Percentiles rank a stretch among this genome's conserved stretches.
phyloP scores from a whole-genome alignment of 2,329 filamentous ascomycete species.

The Fusarium verrucosum region DNA sequence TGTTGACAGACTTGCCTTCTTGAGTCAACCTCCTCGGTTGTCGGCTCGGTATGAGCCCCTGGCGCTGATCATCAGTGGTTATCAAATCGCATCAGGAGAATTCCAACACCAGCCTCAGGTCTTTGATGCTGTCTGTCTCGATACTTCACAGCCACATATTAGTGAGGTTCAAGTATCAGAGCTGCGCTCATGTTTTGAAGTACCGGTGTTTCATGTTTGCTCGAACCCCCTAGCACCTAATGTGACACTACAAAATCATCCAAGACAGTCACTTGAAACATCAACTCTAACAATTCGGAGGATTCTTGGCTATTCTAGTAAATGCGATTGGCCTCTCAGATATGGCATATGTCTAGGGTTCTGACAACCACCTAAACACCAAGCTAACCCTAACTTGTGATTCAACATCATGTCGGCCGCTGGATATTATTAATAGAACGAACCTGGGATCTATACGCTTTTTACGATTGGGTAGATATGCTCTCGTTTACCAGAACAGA shows the following conservation, averaged over 20 bases:
- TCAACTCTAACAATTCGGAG: background rate
- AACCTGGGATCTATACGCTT: background rate
- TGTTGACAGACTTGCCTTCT: no score
- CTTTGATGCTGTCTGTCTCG: slow-evolving; percentile 3
- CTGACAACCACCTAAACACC: background rate
- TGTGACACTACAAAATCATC: background rate
- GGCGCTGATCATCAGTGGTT: background rate
- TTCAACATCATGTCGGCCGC: background rate
- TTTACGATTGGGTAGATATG: background rate
- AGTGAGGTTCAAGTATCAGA: background rate
- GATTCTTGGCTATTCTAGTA: background rate
- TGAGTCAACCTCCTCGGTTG: background rate
- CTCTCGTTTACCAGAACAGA: background rate
- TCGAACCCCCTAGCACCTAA: slow-evolving; percentile 8
- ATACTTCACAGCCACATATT: background rate
- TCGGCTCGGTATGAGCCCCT: background rate
- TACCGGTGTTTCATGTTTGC: slow-evolving; percentile 24
- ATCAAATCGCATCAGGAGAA: background rate
- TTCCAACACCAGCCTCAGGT: slow-evolving; percentile 15
- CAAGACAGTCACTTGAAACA: slow-evolving; percentile 2
- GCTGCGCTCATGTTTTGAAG: slow-evolving; percentile 7
- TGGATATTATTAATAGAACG: background rate
- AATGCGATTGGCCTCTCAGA: slow-evolving; percentile 13
- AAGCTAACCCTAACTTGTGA: background rate
- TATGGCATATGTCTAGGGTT: background rate